Conservation (phyloP, 495 filamentous ascomycete genomes). For the Penicillium ochrochloron region DNA sequence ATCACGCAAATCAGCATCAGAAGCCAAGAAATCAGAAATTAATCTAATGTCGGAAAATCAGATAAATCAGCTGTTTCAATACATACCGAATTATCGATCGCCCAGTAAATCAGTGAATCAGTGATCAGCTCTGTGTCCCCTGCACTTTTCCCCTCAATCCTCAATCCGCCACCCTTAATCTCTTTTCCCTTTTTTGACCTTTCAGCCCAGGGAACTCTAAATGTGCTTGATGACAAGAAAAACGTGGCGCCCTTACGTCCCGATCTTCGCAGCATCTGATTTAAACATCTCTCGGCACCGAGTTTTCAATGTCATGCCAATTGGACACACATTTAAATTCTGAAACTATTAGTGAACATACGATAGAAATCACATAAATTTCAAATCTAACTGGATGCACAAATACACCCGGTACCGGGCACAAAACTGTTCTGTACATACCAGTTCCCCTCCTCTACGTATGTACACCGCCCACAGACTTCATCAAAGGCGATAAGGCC, state of each 20-base stretch:
- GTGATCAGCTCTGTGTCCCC: too few species aligned
- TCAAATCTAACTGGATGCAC: neutral
- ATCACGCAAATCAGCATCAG: neutral
- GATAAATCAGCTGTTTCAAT: neutral
- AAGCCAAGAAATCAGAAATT: neutral
- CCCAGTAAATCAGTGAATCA: too few species aligned
- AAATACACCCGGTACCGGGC: neutral
- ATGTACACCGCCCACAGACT: neutral
- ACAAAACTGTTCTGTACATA: neutral
- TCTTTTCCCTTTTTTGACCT: neutral
- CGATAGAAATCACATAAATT: neutral
- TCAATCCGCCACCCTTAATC: neutral
- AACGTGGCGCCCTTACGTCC: constrained; percentile 5
- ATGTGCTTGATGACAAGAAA: neutral
- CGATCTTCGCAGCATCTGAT: neutral
- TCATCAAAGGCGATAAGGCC: neutral
- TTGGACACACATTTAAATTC: neutral
- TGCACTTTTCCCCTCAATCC: neutral
- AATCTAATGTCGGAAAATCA: neutral
- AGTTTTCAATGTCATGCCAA: neutral
- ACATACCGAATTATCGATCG: neutral
- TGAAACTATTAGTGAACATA: neutral
- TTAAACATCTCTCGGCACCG: constrained; percentile 17
- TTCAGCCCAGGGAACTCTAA: constrained; percentile 14
- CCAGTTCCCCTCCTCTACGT: neutral